Conservation (phyloP, 768 basidiomycete genomes). For the Daedaleopsis nitida region DNA sequence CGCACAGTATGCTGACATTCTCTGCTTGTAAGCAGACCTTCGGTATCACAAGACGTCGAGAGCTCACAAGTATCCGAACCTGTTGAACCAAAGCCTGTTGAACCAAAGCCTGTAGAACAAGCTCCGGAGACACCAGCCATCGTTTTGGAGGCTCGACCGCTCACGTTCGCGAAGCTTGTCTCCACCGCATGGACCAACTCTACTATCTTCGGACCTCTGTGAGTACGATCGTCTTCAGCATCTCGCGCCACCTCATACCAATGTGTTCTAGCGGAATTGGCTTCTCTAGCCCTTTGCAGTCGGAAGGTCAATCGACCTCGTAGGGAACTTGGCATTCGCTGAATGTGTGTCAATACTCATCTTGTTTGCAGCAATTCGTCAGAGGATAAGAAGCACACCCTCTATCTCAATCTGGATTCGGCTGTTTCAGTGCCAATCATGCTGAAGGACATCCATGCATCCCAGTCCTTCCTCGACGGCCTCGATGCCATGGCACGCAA, state of each 20-base stretch:
- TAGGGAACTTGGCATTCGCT: background rate
- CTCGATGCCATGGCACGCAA: slow-evolving; percentile 36
- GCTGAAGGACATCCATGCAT: slow-evolving; percentile 42
- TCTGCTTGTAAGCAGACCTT: too few relatives aligned
- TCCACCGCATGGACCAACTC: slow-evolving; percentile 44
- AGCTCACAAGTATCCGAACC: too few relatives aligned
- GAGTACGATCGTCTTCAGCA: slow-evolving; percentile 26
- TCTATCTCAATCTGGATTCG: slow-evolving; percentile 53
- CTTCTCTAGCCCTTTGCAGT: background rate
- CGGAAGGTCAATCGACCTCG: background rate
- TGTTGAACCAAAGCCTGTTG: background rate
- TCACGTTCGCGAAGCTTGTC: slow-evolving; percentile 10
- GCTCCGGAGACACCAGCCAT: background rate
- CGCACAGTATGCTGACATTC: too few relatives aligned
- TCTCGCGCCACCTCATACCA: background rate
- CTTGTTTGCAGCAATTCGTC: slow-evolving; percentile 21
- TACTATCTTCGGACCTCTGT: slow-evolving; percentile 75
- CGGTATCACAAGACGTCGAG: too few relatives aligned
- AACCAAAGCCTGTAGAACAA: slow-evolving; percentile 14
- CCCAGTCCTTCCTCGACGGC: slow-evolving; percentile 38
- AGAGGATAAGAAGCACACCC: slow-evolving; percentile 27
- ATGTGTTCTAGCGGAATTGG: slow-evolving; percentile 38
- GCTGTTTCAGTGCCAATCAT: slow-evolving; percentile 52
- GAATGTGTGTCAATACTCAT: background rate
- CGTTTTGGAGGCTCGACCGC: slow-evolving; percentile 10